Conservation (phyloP, 139 green algal species). For the Chlorella sp. region DNA sequence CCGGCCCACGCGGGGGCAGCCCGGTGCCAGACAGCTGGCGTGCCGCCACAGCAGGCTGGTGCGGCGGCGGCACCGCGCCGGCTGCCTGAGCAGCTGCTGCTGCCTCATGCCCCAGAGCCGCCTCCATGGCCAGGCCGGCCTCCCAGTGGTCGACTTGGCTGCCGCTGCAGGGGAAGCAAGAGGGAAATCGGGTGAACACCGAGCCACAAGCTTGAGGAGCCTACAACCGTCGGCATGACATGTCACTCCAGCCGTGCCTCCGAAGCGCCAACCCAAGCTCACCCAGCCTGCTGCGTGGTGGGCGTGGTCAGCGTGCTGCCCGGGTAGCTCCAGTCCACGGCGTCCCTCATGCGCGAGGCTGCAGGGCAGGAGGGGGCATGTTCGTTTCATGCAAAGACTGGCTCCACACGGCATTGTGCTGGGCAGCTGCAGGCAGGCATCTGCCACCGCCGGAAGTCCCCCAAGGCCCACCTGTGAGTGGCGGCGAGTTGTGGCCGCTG, state of each 20-base stretch:
- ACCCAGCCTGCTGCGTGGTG: slow-evolving; percentile 23
- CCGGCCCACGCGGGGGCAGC: background rate
- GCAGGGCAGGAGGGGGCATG: background rate
- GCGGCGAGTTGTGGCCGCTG: slow-evolving; percentile 19
- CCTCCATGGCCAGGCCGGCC: slow-evolving; percentile 38
- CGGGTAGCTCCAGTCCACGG: slow-evolving; percentile 37
- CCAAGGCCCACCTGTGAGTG: background rate
- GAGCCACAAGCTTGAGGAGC: too few relatives aligned
- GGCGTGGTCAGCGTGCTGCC: slow-evolving; percentile 36
- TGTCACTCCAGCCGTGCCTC: too few relatives aligned
- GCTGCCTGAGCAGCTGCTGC: background rate
- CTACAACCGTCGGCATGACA: too few relatives aligned
- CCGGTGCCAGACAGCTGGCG: background rate
- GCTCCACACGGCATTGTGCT: background rate
- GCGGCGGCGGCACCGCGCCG: background rate
- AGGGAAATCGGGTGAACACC: background rate
- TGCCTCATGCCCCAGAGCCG: background rate
- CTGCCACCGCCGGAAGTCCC: too few relatives aligned
- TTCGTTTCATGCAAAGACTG: too few relatives aligned
- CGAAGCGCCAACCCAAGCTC: background rate
- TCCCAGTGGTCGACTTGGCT: slow-evolving; percentile 33
- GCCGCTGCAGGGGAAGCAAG: background rate
- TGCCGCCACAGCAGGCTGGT: background rate
- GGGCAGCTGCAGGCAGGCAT: background rate
- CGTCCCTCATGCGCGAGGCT: slow-evolving; percentile 26